phyloP scores from a whole-genome alignment of 78 protist species.

The Paratrimastix pyriformis region DNA sequence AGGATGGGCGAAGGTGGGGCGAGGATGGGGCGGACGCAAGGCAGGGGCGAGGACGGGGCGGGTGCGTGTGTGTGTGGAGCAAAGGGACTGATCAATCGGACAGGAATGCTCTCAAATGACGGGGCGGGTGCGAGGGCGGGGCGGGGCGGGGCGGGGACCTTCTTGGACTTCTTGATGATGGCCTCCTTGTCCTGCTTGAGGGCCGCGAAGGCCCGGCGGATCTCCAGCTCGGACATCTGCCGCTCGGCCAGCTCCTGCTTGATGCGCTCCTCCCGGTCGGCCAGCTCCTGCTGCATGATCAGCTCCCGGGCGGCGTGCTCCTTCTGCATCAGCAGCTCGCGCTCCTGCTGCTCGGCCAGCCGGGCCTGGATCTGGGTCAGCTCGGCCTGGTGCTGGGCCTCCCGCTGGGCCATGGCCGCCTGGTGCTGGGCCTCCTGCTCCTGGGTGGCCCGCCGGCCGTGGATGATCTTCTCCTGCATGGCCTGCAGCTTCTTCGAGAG shows the following conservation, averaged over 20 bases:
- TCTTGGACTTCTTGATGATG: background rate
- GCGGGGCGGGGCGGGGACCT: no score
- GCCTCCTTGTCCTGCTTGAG: background rate
- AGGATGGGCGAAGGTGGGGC: no score
- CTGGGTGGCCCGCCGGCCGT: background rate
- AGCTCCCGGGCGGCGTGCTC: background rate
- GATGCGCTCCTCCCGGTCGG: background rate
- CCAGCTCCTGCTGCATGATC: background rate
- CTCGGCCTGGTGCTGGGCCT: background rate
- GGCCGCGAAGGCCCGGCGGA: background rate
- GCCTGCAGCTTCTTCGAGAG: background rate
- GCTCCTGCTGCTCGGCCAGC: slow-evolving; percentile 8
- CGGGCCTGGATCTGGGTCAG: no score
- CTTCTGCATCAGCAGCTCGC: background rate
- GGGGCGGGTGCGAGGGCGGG: no score
- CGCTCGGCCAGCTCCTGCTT: background rate
- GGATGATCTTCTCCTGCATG: background rate
- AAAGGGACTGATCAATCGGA: no score
- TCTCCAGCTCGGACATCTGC: background rate
- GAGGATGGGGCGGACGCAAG: no score
- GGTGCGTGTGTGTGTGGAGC: no score
- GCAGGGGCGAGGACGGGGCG: no score
- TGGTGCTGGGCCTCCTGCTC: background rate
- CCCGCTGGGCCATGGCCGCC: background rate
- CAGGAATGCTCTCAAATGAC: no score